These are phyloP conservation scores for Magnaporthiopsis rhizophila DNA, from an alignment of 2,329 filamentous ascomycete species.

Conservation along the genomic window DNA sequence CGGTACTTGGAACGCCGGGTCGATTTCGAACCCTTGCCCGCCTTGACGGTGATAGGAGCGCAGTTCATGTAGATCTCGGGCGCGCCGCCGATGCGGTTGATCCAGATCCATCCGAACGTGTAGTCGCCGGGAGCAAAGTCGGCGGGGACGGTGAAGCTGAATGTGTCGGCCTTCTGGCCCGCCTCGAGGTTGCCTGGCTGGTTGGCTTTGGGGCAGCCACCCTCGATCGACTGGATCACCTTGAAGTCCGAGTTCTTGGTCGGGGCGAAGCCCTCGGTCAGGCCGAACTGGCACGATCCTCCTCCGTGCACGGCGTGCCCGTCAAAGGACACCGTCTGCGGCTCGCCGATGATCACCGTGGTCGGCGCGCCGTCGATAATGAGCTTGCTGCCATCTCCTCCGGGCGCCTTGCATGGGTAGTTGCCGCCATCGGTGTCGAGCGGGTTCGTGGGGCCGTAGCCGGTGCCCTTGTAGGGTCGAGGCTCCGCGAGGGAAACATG, in stretches of 20 bases:
- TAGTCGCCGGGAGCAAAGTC: slow-evolving; percentile 28
- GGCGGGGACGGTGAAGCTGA: slow-evolving; percentile 20
- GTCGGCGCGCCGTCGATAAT: background rate
- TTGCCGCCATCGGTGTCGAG: slow-evolving; percentile 3
- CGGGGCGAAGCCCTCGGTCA: slow-evolving; percentile 12
- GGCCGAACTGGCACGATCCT: slow-evolving; percentile 19
- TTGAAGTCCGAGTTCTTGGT: slow-evolving; percentile 15
- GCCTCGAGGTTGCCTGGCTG: slow-evolving; percentile 13
- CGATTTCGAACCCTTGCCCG: slow-evolving; percentile 13
- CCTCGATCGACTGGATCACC: slow-evolving; percentile 23
- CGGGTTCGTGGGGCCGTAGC: slow-evolving; percentile 1
- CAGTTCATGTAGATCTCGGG: slow-evolving; percentile 65
- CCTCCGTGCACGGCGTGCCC: slow-evolving; percentile 16
- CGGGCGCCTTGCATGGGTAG: slow-evolving; percentile 5
- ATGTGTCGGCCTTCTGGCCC: slow-evolving; percentile 11
- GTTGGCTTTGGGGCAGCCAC: slow-evolving; percentile 20
- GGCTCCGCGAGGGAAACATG: slow-evolving; percentile 4
- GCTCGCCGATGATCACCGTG: slow-evolving; percentile 1
- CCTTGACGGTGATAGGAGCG: slow-evolving; percentile 45
- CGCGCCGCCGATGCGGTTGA: slow-evolving; percentile 48
- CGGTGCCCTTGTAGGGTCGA: too few species aligned
- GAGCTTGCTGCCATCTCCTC: background rate
- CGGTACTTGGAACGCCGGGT: slow-evolving; percentile 4
- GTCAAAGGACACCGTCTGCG: slow-evolving; percentile 13
- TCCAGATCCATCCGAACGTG: slow-evolving; percentile 54